Percentiles rank a stretch among this genome's conserved stretches.
Evolutionary conservation across 2,329 filamentous ascomycete species (phyloP).

Genomic region (Claviceps sp.): DNA sequence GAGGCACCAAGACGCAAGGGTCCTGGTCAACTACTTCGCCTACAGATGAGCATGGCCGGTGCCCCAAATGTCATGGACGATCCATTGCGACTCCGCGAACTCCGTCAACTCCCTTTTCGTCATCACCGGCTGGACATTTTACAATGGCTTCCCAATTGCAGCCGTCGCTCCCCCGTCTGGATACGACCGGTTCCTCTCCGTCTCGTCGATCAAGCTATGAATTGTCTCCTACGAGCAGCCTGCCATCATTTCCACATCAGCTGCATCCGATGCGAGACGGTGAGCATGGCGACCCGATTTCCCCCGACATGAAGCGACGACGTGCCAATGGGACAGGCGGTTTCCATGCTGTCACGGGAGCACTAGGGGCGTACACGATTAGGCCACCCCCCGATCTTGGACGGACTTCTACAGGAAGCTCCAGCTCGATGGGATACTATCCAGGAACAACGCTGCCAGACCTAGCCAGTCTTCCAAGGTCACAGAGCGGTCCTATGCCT

Average conservation of each 20-base stretch:
- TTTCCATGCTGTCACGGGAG: conserved; percentile 17
- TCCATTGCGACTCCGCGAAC: conserved; percentile 50
- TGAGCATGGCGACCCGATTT: conserved; percentile 26
- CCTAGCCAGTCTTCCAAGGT: conserved; percentile 16
- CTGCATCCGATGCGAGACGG: conserved; percentile 13
- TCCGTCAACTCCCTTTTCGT: conserved; percentile 34
- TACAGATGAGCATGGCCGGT: conserved; percentile 42
- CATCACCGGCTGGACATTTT: conserved; percentile 18
- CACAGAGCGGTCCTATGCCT: conserved; percentile 32
- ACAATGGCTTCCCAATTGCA: conserved; percentile 10
- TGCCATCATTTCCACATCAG: conserved; percentile 12
- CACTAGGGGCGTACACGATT: conserved; percentile 4
- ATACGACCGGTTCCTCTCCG: conserved; percentile 12
- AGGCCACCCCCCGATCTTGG: conserved; percentile 6
- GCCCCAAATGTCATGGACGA: conserved; percentile 58
- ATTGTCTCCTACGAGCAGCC: conserved; percentile 11
- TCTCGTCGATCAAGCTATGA: conserved; percentile 17
- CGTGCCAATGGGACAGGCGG: conserved; percentile 35
- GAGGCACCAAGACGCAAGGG: conserved; percentile 30
- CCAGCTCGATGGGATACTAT: conserved; percentile 11
- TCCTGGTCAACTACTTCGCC: conserved; percentile 19
- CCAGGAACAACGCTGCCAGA: conserved; percentile 17
- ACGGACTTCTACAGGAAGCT: conserved; percentile 11
- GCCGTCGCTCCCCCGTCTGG: conserved; percentile 10
- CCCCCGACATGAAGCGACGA: conserved; percentile 47